Conservation (phyloP, 768 basidiomycete genomes). For the Termitomyces sp. region DNA sequence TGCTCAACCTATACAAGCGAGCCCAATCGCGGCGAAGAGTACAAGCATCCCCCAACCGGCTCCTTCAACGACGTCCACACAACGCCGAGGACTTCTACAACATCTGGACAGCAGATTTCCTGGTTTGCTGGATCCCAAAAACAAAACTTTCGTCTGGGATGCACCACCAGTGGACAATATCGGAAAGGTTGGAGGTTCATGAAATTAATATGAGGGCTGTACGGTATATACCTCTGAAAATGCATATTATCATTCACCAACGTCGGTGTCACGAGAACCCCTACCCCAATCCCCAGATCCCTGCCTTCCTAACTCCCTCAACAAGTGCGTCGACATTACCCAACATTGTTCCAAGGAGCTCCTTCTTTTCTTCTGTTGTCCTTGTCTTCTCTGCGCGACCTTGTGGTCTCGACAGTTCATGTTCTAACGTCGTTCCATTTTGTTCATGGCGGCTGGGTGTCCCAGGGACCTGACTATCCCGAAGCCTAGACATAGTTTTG, state of each 20-base stretch:
- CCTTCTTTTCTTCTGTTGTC: slow-evolving; percentile 83
- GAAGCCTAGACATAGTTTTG: slow-evolving; percentile 20
- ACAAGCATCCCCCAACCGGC: background rate
- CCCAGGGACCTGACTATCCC: slow-evolving; percentile 9
- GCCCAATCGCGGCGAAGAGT: background rate
- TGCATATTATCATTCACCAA: background rate
- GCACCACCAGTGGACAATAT: slow-evolving; percentile 68
- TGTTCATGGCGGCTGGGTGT: slow-evolving; percentile 8
- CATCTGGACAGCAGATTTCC: slow-evolving; percentile 47
- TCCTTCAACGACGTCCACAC: slow-evolving; percentile 7
- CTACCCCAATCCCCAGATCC: slow-evolving; percentile 76
- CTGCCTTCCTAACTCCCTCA: slow-evolving; percentile 81
- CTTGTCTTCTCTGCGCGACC: slow-evolving; percentile 29
- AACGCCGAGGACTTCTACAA: slow-evolving; percentile 44
- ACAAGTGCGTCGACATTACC: slow-evolving; percentile 92
- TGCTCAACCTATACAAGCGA: slow-evolving; percentile 6
- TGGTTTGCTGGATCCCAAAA: slow-evolving; percentile 53
- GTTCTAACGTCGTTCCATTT: slow-evolving; percentile 11
- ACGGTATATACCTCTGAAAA: slow-evolving; percentile 4
- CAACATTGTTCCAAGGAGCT: slow-evolving; percentile 74
- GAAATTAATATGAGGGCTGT: background rate
- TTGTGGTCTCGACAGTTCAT: slow-evolving; percentile 13
- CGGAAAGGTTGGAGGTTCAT: slow-evolving; percentile 38
- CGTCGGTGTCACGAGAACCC: background rate
- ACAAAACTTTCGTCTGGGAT: slow-evolving; percentile 69